Evolutionary conservation across 2,329 filamentous ascomycete genomes (phyloP).

Genomic region (Chrysoporthe deuterocubensis): DNA sequence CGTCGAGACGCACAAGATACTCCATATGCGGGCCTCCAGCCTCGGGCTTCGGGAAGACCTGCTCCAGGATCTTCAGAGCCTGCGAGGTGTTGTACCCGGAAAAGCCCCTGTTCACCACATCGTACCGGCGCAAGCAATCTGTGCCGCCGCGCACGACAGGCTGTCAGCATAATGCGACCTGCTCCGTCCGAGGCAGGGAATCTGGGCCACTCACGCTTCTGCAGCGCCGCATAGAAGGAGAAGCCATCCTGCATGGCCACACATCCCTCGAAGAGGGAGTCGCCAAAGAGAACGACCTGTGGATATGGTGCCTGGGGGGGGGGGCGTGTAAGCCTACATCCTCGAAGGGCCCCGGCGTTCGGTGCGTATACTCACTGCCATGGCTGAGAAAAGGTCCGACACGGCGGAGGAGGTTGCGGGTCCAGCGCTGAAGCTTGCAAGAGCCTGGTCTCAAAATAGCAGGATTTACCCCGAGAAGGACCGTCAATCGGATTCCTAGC

Average conservation of each 20-base stretch:
- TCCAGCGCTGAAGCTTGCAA: conserved; percentile 1
- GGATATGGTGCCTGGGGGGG: conserved; percentile 58
- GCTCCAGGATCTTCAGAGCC: conserved; percentile 68
- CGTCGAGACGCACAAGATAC: conserved; percentile 60
- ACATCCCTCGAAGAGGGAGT: conserved; percentile 80
- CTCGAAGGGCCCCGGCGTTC: not conserved
- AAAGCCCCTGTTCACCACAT: conserved; percentile 87
- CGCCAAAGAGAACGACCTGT: conserved; percentile 84
- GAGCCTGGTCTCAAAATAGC: not conserved
- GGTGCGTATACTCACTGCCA: conserved; percentile 25
- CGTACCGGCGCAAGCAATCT: conserved; percentile 78
- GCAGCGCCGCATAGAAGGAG: conserved; percentile 73
- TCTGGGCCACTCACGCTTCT: conserved; percentile 59
- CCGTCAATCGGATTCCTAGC: not conserved
- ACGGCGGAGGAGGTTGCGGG: not conserved
- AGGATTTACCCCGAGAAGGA: not conserved
- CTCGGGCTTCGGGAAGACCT: conserved; percentile 71
- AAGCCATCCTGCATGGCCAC: conserved; percentile 68
- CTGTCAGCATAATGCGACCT: not conserved
- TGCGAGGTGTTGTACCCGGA: conserved; percentile 85
- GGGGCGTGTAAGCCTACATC: not conserved
- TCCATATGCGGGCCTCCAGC: conserved; percentile 62
- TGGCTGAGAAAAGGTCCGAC: not conserved
- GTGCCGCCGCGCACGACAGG: conserved; percentile 5
- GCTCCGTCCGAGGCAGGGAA: not conserved